phyloP scores from a whole-genome alignment of 2,329 filamentous ascomycete genomes.

The Samsoniella hepiali region DNA sequence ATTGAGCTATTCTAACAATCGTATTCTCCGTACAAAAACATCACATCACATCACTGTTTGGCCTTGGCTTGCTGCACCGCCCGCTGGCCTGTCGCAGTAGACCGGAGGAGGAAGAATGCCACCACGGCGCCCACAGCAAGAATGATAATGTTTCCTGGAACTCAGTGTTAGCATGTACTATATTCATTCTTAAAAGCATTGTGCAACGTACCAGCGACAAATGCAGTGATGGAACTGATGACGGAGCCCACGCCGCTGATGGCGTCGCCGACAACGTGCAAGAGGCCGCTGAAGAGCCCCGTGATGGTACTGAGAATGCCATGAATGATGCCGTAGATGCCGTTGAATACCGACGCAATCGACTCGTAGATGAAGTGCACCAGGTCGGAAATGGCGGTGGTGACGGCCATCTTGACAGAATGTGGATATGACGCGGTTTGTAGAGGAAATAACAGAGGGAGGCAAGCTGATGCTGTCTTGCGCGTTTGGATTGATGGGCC shows the following conservation, averaged over 20 bases:
- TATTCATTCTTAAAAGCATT: not conserved
- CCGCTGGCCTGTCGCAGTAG: slow-evolving; percentile 4
- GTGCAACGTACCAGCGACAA: not conserved
- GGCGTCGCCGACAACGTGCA: not conserved
- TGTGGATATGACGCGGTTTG: not conserved
- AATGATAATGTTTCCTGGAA: slow-evolving; percentile 3
- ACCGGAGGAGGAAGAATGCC: slow-evolving; percentile 7
- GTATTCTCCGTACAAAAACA: too few relatives aligned
- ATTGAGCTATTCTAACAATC: too few relatives aligned
- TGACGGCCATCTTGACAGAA: not conserved
- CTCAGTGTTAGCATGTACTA: not conserved
- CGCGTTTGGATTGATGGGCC: not conserved
- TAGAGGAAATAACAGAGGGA: not conserved
- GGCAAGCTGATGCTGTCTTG: not conserved
- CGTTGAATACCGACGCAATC: not conserved
- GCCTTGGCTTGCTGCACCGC: not conserved
- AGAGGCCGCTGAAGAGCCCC: not conserved
- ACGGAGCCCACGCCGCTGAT: slow-evolving; percentile 5
- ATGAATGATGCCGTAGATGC: slow-evolving; percentile 4
- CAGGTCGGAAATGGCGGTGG: slow-evolving; percentile 8
- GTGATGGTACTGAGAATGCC: slow-evolving; percentile 2
- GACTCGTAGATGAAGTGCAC: slow-evolving; percentile 4
- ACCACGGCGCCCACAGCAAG: not conserved
- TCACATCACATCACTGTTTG: not conserved
- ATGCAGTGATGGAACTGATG: slow-evolving; percentile 5